These are phyloP conservation scores for Beauveria pseudobassiana DNA, from an alignment of 2,329 filamentous ascomycete genomes.

Conservation along the genomic window DNA sequence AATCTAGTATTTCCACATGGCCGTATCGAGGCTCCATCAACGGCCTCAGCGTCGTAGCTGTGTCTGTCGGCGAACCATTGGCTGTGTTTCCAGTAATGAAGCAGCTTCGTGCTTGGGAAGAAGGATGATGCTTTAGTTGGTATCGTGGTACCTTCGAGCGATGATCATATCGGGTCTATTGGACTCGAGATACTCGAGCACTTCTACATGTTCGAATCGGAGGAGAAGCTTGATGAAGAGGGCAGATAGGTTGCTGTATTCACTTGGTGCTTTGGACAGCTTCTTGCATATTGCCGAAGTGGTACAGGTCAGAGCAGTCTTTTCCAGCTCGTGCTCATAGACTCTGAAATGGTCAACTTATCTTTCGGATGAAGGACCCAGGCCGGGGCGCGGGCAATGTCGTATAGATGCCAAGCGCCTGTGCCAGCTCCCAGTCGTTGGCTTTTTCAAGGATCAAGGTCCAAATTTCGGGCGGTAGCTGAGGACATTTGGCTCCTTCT, in stretches of 20 bases:
- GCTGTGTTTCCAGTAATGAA: constrained; percentile 87
- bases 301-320: constrained; percentile 69
- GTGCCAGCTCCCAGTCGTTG: constrained; percentile 74
- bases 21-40: constrained; percentile 80
- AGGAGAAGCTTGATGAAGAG: constrained; percentile 83
- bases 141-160: constrained; percentile 71
- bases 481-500: constrained; percentile 29
- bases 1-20: constrained; percentile 78
- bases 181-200: constrained; percentile 60
- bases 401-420: constrained; percentile 5
- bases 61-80: constrained; percentile 78
- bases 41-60: constrained; percentile 68
- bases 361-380: constrained; percentile 60
- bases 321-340: constrained; percentile 74
- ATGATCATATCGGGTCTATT: constrained; percentile 69
- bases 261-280: constrained; percentile 62
- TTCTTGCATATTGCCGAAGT: constrained; percentile 66
- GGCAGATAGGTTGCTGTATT: constrained; percentile 64
- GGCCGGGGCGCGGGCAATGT: constrained; percentile 61
- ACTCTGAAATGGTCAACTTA: constrained; percentile 57
- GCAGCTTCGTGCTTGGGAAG: constrained; percentile 74
- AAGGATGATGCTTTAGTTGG: constrained; percentile 83
- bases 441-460: constrained; percentile 77
- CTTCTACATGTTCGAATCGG: constrained; percentile 76
- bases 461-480: constrained; percentile 81